Evolutionary conservation across 768 basidiomycete genomes (phyloP), one percentile per base, ranked within the genome.

Genomic region (Leucocoprinus birnbaumii): DNA sequence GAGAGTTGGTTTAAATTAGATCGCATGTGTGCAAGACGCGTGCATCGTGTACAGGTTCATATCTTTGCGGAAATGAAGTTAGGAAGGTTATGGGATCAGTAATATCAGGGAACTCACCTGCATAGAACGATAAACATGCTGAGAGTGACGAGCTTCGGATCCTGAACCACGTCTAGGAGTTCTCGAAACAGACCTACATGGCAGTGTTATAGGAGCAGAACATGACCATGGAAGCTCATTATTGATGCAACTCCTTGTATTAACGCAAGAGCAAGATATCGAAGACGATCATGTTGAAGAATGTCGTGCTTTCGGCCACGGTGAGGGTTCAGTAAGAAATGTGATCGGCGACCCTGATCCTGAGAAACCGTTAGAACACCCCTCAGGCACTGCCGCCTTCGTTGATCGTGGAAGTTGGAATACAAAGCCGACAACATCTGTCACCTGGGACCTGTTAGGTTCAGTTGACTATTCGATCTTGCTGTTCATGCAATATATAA

Each of bases 61-160:
- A 35, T 48, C 18, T 34, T 24, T 43, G 21, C 51, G 41, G 51
- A 44, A 35, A 52, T 52, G 41, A 52, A 31, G 31, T 16, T 24
- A 51, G 42, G 4, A 19, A 11, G 27, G 19, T 42, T 19, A 14
- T 13, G 27, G 41, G 8, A 45, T 9, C 7, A 8, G 18, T 25
- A 52, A 25, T 21, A 49, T 40, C 25, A 31, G 18, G 19, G 51
- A 27, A 43, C 24, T 34, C 41, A 52, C 51, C 18, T 7, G 24
- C 18, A 31, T 16, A 52, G 42, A 9, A 34, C 21, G 27, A 3
- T 22, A 27, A 43, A 44, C 51, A 44, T 21, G 51, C 42, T 7
- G 19, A n/a, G 10, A 14, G 51, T 52, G 41, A 43, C 24, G 5
- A 19, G 27, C 19, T 43, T 44, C 41, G 42, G 19, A 40, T 34